A percentile compares a stretch with the other conserved stretches of the same genome.
Conservation (phyloP, 176 grass and related monocot species). For the Rhipidocladum racemiflorum region DNA sequence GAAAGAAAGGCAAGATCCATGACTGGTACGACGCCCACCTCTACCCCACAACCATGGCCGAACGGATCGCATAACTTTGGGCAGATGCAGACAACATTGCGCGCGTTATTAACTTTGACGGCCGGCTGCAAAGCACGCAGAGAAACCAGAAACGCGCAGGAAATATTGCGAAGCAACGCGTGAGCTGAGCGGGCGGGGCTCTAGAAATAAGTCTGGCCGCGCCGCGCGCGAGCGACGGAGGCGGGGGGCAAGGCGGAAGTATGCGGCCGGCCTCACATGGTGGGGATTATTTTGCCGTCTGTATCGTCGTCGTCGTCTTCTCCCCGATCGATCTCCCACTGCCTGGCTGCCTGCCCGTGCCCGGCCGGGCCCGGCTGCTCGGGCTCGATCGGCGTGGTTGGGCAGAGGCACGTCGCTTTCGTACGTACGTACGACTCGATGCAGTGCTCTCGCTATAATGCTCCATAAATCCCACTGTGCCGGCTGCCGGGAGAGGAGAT, state of each 20-base stretch:
- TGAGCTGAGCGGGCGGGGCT: neutral
- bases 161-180: neutral
- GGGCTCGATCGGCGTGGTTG: neutral
- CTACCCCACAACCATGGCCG: neutral
- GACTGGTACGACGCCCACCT: neutral
- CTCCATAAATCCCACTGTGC: constrained; percentile 9
- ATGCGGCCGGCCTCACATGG: neutral
- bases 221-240: neutral
- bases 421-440: neutral
- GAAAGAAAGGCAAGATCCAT: neutral
- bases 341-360: neutral
- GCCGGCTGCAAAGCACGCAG: neutral
- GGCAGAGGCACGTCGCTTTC: neutral
- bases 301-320: neutral
- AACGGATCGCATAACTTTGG: neutral
- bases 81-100: neutral
- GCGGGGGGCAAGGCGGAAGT: neutral
- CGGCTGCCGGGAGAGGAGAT: neutral
- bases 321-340: neutral
- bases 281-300: neutral
- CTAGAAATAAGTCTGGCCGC: neutral
- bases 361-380: neutral
- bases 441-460: neutral
- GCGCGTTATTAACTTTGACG: too few relatives aligned
- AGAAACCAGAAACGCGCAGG: neutral